Percentiles rank a stretch among this genome's conserved stretches.
phyloP scores from a whole-genome alignment of 495 filamentous ascomycete genomes.

The Talaromyces thailandensis region DNA sequence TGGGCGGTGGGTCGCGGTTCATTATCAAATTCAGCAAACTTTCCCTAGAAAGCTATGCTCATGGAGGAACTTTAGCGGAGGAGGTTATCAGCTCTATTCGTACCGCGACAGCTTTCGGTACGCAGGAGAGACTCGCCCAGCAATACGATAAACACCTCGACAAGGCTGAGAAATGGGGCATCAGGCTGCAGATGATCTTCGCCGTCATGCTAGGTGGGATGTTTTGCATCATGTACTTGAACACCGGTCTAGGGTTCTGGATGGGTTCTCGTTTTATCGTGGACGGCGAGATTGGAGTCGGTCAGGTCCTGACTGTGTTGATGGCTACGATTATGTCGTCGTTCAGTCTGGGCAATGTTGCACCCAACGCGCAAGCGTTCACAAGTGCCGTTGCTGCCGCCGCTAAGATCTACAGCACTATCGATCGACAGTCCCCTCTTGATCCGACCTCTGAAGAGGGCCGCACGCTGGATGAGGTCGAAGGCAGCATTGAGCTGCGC shows the following conservation, averaged over 20 bases:
- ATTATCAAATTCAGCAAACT: slow-evolving; percentile 73
- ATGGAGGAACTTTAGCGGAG: slow-evolving; percentile 83
- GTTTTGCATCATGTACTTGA: slow-evolving; percentile 76
- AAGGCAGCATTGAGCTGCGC: slow-evolving; percentile 74
- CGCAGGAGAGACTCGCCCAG: slow-evolving; percentile 76
- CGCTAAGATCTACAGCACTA: slow-evolving; percentile 83
- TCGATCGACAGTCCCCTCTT: slow-evolving; percentile 81
- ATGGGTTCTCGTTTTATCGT: slow-evolving; percentile 78
- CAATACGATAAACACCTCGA: slow-evolving; percentile 72
- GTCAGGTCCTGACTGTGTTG: slow-evolving; percentile 62
- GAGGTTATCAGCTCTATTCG: slow-evolving; percentile 92
- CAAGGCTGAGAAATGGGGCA: slow-evolving; percentile 67
- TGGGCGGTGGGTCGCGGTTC: slow-evolving; percentile 62
- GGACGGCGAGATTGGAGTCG: slow-evolving; percentile 47
- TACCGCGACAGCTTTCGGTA: slow-evolving; percentile 88
- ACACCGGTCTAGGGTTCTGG: slow-evolving; percentile 94
- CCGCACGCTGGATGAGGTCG: slow-evolving; percentile 56
- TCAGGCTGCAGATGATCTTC: slow-evolving; percentile 59
- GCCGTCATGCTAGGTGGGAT: slow-evolving; percentile 73
- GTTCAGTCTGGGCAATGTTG: slow-evolving; percentile 82
- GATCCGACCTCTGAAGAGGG: slow-evolving; percentile 70
- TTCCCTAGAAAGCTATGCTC: slow-evolving; percentile 67
- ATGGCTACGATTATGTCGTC: slow-evolving; percentile 88
- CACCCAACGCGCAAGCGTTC: slow-evolving; percentile 78
- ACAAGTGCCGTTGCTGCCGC: slow-evolving; percentile 74